Evolutionary conservation across 2,329 filamentous ascomycete species (phyloP).

Genomic region (Graphium sp.): DNA sequence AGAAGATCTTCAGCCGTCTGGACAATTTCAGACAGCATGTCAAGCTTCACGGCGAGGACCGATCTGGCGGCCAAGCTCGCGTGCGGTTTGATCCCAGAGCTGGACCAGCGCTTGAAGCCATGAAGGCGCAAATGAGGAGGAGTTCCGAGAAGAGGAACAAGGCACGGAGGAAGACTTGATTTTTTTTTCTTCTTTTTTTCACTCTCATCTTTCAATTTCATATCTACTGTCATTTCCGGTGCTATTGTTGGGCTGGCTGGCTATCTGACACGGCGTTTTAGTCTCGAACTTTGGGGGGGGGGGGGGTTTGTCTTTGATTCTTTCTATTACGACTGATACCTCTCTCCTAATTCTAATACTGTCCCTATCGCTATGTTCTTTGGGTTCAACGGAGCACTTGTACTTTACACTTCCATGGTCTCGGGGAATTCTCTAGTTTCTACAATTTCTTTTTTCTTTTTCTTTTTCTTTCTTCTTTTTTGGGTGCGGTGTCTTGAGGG

Average conservation of each 20-base stretch:
- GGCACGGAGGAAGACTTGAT: not conserved
- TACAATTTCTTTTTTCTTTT: slow-evolving; percentile 1
- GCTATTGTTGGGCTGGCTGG: not conserved
- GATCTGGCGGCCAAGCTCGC: slow-evolving; percentile 4
- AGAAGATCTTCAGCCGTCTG: slow-evolving; percentile 14
- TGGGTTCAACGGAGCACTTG: not conserved
- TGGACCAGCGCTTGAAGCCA: too few species aligned
- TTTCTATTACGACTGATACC: too few species aligned
- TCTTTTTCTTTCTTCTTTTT: slow-evolving; percentile 1
- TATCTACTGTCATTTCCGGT: not conserved
- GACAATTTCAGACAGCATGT: slow-evolving; percentile 24
- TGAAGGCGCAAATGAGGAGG: too few species aligned
- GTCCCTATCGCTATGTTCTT: not conserved
- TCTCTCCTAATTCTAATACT: too few species aligned
- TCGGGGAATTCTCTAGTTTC: not conserved
- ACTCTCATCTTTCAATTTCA: not conserved
- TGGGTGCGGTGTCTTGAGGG: too few species aligned
- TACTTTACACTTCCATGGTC: not conserved
- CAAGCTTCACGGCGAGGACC: slow-evolving; percentile 17
- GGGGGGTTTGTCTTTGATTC: not conserved
- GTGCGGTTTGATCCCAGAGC: not conserved
- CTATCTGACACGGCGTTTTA: not conserved
- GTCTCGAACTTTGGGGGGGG: not conserved
- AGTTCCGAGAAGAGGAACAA: too few species aligned
- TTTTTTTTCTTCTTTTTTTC: not conserved